Base-by-base conservation (phyloP, 495 filamentous ascomycete genomes). In the Pseudevernia furfuracea region DNA sequence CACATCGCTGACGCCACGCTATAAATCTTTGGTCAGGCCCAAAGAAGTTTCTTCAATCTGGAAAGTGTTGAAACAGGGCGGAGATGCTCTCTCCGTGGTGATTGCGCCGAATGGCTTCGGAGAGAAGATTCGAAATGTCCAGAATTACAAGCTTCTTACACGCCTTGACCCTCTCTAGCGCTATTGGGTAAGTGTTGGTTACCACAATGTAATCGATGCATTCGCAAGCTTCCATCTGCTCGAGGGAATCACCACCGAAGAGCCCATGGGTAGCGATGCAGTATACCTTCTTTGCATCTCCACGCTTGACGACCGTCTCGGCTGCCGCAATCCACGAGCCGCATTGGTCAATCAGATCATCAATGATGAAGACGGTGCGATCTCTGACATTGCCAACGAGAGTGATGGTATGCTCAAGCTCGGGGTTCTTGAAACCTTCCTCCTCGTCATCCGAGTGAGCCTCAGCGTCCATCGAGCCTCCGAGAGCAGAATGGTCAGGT, bases 261-360 rank as follows among this genome's bases (percentile, higher is more conserved):
- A 98, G 82, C 23, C 91, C 95, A 71, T 98, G 94, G 0, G 94
- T 98, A 25, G 95, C 94, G 77, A 98, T 96, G 76, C 91, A 96
- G 74, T 97, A 97, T 49, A 98, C 94, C 74, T 89, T 91, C 73
- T 90, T 92, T 8, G 95, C 94, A 56, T 84, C 85, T 68, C 92
- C 94, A 66, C 90, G 82, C 81, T 96, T 96, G 61, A 95, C 89
- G 2, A 96, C 92, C 11, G 93, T 96, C 78, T 98, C 94, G 14
- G 94, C 94, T n/a, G 94, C 94, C 12, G 93, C 94, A 69, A 97
- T 94, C 94, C 94, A 98, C 25, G 90, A 95, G 28, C 90, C 91
- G 36, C 90, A 85, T 74, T 96, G 96, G 78, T 98, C 94, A 69
- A 98, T 97, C 89, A 98, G 96, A 75, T 98, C 94, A 78, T 98